Conservation (phyloP, 148 eudicot genomes). For the Chenopodium quinoa region DNA sequence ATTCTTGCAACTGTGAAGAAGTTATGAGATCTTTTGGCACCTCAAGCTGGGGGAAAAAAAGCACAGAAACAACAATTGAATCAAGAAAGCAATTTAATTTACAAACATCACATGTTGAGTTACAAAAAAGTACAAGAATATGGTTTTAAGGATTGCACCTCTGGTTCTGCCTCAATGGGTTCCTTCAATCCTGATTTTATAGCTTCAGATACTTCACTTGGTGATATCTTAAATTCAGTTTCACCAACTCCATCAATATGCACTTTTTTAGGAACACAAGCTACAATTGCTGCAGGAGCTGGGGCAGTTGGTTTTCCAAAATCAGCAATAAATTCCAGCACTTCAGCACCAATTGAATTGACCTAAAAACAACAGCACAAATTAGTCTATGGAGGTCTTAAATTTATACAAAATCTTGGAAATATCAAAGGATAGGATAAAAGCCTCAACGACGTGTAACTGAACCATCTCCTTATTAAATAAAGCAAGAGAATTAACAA, state of each 20-base stretch:
- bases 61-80: constrained; percentile 12
- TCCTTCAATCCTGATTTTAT: constrained; percentile 78
- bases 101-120: neutral
- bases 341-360: constrained; percentile 76
- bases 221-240: constrained; percentile 69
- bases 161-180: constrained; percentile 93
- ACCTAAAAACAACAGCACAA: constrained; percentile 47
- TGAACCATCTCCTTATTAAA: neutral
- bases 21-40: constrained; percentile 89
- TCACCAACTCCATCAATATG: constrained; percentile 77
- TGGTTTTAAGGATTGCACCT: constrained; percentile 48
- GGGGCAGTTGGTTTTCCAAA: constrained; percentile 89
- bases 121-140: neutral
- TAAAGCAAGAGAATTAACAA: neutral
- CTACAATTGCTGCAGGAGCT: constrained; percentile 95
- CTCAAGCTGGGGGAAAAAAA: constrained; percentile 72
- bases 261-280: constrained; percentile 87
- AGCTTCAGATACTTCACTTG: constrained; percentile 80
- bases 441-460: neutral
- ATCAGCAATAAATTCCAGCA: constrained; percentile 88
- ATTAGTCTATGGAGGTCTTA: neutral
- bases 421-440: constrained; percentile 1
- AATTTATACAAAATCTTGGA: neutral
- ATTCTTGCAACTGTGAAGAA: constrained; percentile 53
- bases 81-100: neutral